Base-by-base conservation (phyloP, 768 basidiomycete genomes). In the Fomitopsis pulvina region DNA sequence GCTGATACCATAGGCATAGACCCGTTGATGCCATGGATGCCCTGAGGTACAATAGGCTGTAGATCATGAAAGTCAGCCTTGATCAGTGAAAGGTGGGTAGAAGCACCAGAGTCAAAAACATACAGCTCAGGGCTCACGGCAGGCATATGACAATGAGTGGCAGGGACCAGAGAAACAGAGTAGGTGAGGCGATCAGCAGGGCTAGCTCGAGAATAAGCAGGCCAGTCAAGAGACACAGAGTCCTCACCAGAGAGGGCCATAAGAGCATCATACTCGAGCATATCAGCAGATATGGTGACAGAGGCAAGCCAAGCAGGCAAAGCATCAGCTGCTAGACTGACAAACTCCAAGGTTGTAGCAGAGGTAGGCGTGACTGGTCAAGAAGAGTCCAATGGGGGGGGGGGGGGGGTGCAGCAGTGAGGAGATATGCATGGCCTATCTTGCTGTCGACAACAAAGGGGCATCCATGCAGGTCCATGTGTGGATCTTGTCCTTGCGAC, bases 71-170 rank as follows among this genome's bases (percentile, higher is more conserved):
- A 50, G 29, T 50, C 41, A 3, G 21, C 16, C 14, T 21, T 16
- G 21, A 11, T 9, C 1, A 32, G 49, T 6, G 49, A 32, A 9
- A 50, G 28, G 21, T 50, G 49, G 8, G 42, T 4, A n/a, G 49
- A 44, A 14, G 49, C 41, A 1, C 48, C 41, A 27, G 49, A 50
- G 41, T 50, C 49, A 27, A 50, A 50, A 8, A 50, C 6, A 29
- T 30, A 50, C 14, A 42, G 49, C 1, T 30, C 41, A 26, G 41
- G 4, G 22, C 25, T 18, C 5, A 8, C 21, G 7, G 41, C 18
- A 21, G 39, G n/a, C 9, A 40, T 6, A 21, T 18, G 39, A 16
- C 39, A 18, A 40, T 8, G 6, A 7, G 41, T 24, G 41, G 41
- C 41, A 25, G 41, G 41, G 8, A 24, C 12, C 4, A 24, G 25